phyloP scores from a whole-genome alignment of 2,329 filamentous ascomycete species.

The Helicocarpus griseus region DNA sequence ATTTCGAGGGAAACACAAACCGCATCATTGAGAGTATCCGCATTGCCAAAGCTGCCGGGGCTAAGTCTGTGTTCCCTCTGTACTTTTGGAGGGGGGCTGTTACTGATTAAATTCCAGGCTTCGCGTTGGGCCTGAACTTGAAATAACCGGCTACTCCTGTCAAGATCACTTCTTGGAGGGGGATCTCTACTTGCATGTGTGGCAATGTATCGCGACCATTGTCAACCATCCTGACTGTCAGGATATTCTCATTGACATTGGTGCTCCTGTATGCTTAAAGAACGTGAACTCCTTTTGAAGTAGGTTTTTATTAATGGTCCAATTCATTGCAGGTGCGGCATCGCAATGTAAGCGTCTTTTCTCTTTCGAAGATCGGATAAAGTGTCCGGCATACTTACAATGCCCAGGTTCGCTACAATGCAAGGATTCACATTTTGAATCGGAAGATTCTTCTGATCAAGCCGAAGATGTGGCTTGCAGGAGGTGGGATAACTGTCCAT shows the following conservation, averaged over 20 bases:
- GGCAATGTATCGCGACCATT: conserved; percentile 35
- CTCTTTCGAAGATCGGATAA: background rate
- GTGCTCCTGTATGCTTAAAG: conserved; percentile 14
- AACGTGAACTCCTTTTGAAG: background rate
- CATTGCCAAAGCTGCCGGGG: conserved; percentile 47
- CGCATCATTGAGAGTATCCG: conserved; percentile 55
- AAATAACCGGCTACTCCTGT: conserved; percentile 14
- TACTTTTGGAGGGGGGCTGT: background rate
- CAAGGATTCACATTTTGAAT: conserved; percentile 52
- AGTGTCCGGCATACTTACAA: conserved; percentile 28
- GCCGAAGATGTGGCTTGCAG: conserved; percentile 59
- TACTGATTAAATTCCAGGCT: conserved; percentile 21
- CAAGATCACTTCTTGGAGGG: conserved; percentile 14
- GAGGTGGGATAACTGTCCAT: conserved; percentile 53
- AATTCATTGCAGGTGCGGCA: conserved; percentile 6
- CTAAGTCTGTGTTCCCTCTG: conserved; percentile 19
- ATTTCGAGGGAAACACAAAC: conserved; percentile 52
- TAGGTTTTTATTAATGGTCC: background rate
- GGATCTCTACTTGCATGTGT: conserved; percentile 47
- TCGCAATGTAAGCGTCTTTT: conserved; percentile 39
- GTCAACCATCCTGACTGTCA: conserved; percentile 3
- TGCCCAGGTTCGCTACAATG: conserved; percentile 53
- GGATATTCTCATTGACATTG: conserved; percentile 41
- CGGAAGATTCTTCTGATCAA: conserved; percentile 56
- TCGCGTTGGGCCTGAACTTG: conserved; percentile 43